Evolutionary conservation across 2,329 filamentous ascomycete species (phyloP), one percentile per base, ranked within the genome.

Genomic region (Talaromyces sp.): DNA sequence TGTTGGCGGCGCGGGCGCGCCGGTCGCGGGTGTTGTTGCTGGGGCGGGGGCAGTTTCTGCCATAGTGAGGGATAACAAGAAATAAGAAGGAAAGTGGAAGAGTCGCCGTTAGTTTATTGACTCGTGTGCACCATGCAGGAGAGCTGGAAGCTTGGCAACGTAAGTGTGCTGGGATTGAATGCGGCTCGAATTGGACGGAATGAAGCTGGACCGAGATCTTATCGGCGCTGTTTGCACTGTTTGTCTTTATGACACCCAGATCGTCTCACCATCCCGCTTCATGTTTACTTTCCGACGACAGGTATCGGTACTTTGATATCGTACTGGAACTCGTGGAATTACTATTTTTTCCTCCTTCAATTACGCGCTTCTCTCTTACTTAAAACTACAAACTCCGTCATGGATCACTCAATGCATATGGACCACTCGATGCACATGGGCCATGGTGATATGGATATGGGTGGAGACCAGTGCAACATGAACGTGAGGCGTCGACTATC

Each of bases 401-500:
- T 75, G 72, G 71, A 75, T 37, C 45, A 47, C 35, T 40, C 33
- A 14, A 48, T 48, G 46, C 67, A 76, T 56, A 82, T 82, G 79
- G 84, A 80, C 57, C 83, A 87, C 65, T 80, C n/a, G n/a, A n/a
- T n/a, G n/a, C n/a, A 80, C 62, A 50, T 47, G 41, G 77, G 75
- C 61, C 82, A 83, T 65, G 78, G 77, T 27, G 75, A 77, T 62
- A 82, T 82, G 79, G 80, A 80, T 70, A 86, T 84, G 80, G 79
- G 79, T 29, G 79, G 79, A 29, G 74, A 70, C 49, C 85, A 86
- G 80, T 97, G 92, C 82, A 92, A 81, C 75, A 97, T 97, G 91
- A 96, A 92, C 75, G 92, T 93, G 77, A 67, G 87, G 66, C 47
- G 52, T 46, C 19, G 19, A n/a, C 8, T 20, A 4, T 20, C 16